phyloP scores from a whole-genome alignment of 2,329 filamentous ascomycete species.

The Emergomyces orientalis region DNA sequence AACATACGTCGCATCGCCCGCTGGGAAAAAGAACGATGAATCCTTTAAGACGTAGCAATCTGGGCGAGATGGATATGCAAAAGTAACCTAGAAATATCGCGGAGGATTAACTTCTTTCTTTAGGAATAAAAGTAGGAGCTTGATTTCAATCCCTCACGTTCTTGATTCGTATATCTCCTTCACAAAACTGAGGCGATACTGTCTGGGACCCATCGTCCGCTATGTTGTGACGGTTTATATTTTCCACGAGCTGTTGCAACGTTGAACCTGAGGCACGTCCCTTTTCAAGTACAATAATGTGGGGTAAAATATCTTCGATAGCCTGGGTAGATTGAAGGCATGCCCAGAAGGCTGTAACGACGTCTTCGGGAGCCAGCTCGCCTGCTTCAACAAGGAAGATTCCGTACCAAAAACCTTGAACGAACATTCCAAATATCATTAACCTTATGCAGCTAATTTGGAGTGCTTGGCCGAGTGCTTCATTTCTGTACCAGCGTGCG shows the following conservation, averaged over 20 bases:
- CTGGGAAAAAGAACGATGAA: constrained; percentile 59
- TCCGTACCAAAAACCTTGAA: constrained; percentile 85
- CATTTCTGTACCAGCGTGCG: constrained; percentile 54
- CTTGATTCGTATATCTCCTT: constrained; percentile 60
- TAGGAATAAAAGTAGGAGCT: background rate
- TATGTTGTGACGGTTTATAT: constrained; percentile 18
- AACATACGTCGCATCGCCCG: constrained; percentile 66
- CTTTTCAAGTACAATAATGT: constrained; percentile 68
- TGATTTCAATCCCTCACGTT: constrained; percentile 45
- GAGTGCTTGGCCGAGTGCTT: constrained; percentile 58
- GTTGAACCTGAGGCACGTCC: constrained; percentile 64
- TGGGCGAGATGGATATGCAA: constrained; percentile 67
- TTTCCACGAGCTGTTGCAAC: constrained; percentile 43
- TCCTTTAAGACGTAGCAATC: constrained; percentile 50
- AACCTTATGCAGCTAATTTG: constrained; percentile 68
- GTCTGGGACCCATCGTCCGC: constrained; percentile 24
- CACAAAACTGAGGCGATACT: constrained; percentile 37
- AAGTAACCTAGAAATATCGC: constrained; percentile 53
- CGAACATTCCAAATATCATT: constrained; percentile 68
- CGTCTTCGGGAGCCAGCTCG: constrained; percentile 51
- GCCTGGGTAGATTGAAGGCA: constrained; percentile 67
- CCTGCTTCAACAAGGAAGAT: constrained; percentile 56
- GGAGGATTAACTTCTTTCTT: background rate
- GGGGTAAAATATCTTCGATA: constrained; percentile 63
- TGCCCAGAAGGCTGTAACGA: constrained; percentile 79